Base-by-base conservation (phyloP, 208 protist genomes). In the Leishmania amazonensis region DNA sequence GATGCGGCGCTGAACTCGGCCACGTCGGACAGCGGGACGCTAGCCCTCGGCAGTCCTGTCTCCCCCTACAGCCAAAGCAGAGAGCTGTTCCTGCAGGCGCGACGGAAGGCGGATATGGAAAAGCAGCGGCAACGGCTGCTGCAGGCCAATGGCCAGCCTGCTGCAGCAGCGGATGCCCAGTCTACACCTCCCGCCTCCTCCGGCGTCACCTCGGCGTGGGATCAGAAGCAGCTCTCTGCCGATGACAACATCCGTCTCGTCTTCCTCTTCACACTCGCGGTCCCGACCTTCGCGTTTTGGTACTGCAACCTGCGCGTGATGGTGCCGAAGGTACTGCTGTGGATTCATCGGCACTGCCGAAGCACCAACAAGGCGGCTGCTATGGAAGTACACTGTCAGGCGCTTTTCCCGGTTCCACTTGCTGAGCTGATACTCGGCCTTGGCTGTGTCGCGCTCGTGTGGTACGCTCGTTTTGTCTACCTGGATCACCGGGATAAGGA, bases 381-480 rank as follows among this genome's bases (percentile, higher is more conserved):
- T 7, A 11, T 75, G 11, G 71, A 47, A 47, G 49, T 38, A 21
- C 42, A 28, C 13, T 1, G 11, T 5, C 47, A 75, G 42, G 60
- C 71, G 3, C 54, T 75, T 35, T 51, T 75, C 6, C 71, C 45
- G 3, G 71, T 58, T 9, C 54, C 71, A 2, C 71, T 75, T 38
- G 71, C 71, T 7, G n/a, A 81, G 2, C 76, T 83, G 21, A 17
- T 47, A 0, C 65, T 79, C n/a, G 64, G 7, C 7, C 9, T 42
- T 1, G 60, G 40, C 53, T 35, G 76, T 35, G 47, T 70, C 1
- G 28, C 28, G 1, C 54, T 83, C 35, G 24, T 83, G 15, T 76
- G 74, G 54, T 89, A 89, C 80, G 75, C 81, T 8, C 35, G 65
- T 21, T 81, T 84, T 31, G 68, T 85, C 45, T 86, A 85, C 76